A percentile compares a stretch with the other conserved stretches of the same genome.
phyloP scores from a whole-genome alignment of 495 filamentous ascomycete genomes.

The Trichoderma virens region DNA sequence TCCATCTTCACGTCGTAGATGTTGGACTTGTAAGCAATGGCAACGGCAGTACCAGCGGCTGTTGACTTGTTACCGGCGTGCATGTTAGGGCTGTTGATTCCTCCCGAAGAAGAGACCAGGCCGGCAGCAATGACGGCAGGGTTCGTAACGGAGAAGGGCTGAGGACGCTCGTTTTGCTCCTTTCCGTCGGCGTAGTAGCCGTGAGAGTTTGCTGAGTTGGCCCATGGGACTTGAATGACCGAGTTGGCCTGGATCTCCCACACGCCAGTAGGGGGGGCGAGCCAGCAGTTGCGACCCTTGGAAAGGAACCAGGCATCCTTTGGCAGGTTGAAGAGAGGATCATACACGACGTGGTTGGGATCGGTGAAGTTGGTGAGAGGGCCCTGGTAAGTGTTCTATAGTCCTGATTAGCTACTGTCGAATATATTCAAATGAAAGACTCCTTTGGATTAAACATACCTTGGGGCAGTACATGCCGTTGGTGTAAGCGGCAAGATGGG shows the following conservation, averaged over 20 bases:
- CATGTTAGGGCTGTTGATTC: background rate
- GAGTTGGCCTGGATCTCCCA: slow-evolving; percentile 8
- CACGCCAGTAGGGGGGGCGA: background rate
- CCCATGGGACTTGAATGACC: background rate
- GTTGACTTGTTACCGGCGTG: background rate
- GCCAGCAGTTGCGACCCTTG: background rate
- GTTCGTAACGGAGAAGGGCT: background rate
- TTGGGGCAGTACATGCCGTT: background rate
- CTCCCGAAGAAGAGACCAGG: background rate
- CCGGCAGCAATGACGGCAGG: background rate
- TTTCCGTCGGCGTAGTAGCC: slow-evolving; percentile 6
- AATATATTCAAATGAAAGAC: background rate
- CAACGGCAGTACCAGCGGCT: background rate
- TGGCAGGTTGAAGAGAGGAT: background rate
- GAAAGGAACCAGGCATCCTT: background rate
- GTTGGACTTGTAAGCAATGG: slow-evolving; percentile 7
- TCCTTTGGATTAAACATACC: background rate
- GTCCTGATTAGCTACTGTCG: background rate
- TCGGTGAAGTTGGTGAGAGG: background rate
- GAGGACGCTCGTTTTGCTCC: background rate
- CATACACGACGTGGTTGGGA: background rate
- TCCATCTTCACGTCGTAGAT: background rate
- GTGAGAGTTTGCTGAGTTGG: background rate
- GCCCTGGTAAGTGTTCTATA: background rate
- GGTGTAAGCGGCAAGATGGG: background rate